Conservation (phyloP, 345 rosid genomes). For the Sonneratia alba region DNA sequence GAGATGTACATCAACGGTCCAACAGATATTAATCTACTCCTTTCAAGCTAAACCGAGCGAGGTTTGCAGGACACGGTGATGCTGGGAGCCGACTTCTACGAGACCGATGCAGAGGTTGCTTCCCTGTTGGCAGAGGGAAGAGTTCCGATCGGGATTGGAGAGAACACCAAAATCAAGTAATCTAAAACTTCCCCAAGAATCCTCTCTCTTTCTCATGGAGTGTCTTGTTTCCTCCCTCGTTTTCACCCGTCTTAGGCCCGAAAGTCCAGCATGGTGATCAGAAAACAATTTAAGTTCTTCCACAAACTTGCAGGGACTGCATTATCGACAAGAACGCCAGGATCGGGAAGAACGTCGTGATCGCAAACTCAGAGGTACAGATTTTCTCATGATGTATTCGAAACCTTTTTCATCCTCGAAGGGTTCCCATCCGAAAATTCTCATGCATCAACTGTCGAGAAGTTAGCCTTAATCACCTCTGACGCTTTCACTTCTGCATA, state of each 20-base stretch:
- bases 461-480: too few relatives aligned
- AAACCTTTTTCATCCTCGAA: too few relatives aligned
- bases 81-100: constrained; percentile 91
- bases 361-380: constrained; percentile 77
- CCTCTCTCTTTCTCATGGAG: background rate
- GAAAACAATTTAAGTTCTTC: background rate
- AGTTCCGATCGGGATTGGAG: constrained; percentile 7
- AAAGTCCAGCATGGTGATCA: background rate
- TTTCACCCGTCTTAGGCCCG: background rate
- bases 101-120: constrained; percentile 64
- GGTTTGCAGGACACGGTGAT: constrained; percentile 68
- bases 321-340: constrained; percentile 93
- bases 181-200: background rate
- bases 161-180: constrained; percentile 45
- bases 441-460: too few relatives aligned
- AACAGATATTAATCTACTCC: background rate
- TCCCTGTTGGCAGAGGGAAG: constrained; percentile 33
- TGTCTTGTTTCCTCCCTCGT: background rate
- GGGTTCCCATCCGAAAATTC: too few relatives aligned
- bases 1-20: background rate
- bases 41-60: background rate
- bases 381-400: background rate
- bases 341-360: constrained; percentile 78
- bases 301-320: constrained; percentile 50
- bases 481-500: too few relatives aligned